phyloP scores from a whole-genome alignment of 441 rosid genomes.

The Pelargonium citronellum region DNA sequence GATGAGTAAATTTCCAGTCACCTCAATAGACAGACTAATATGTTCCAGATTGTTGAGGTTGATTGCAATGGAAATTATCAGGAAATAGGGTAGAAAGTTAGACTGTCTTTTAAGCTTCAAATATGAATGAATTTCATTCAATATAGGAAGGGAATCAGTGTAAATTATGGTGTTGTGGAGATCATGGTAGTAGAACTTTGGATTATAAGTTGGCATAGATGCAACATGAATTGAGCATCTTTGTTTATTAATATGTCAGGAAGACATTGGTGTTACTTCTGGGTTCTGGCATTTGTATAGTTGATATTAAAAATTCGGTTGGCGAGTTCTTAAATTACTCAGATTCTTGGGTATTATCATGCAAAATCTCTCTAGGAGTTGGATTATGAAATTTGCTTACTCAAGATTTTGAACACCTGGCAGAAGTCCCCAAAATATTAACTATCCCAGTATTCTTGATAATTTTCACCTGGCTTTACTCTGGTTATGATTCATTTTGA shows the following conservation, averaged over 20 bases:
- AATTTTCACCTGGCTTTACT: neutral
- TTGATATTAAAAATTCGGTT: neutral
- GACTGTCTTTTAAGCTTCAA: neutral
- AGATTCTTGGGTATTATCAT: too few relatives aligned
- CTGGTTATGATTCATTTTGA: neutral
- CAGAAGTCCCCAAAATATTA: neutral
- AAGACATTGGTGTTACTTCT: neutral
- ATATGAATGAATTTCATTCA: neutral
- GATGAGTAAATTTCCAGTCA: neutral
- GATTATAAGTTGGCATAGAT: neutral
- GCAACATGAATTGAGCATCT: neutral
- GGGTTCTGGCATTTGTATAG: neutral
- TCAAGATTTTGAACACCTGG: neutral
- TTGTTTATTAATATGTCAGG: neutral
- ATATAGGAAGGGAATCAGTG: neutral
- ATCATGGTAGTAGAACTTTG: neutral
- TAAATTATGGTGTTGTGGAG: too few relatives aligned
- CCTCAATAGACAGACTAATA: neutral
- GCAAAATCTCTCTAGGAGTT: neutral
- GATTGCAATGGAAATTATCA: neutral
- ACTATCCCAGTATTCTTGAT: neutral
- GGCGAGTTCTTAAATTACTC: neutral
- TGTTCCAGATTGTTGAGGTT: neutral
- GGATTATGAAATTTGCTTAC: neutral
- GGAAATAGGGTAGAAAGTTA: neutral